Evolutionary conservation across 1,284 basidiomycete genomes (phyloP).

Genomic region (Meripilus lineatus): DNA sequence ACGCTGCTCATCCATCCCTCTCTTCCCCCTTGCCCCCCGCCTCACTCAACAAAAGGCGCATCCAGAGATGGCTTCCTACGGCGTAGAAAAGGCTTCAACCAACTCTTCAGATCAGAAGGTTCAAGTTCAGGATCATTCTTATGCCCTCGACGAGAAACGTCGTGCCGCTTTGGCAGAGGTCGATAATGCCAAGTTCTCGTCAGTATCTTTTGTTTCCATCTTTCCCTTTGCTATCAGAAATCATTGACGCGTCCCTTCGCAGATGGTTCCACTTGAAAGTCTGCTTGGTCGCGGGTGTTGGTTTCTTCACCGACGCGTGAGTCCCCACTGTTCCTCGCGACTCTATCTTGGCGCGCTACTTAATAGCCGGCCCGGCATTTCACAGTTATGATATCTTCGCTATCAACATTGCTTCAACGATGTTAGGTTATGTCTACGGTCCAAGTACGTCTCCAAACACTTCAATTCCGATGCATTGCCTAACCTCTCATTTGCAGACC

Average conservation of each 20-base stretch:
- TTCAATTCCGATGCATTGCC: background rate
- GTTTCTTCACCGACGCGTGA: constrained; percentile 82
- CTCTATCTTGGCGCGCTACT: background rate
- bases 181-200: constrained; percentile 51
- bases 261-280: constrained; percentile 64
- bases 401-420: constrained; percentile 52
- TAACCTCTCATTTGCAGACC: background rate
- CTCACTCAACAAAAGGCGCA: constrained; percentile 2
- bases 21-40: constrained; percentile 5
- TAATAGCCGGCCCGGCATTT: too few relatives aligned
- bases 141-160: constrained; percentile 32
- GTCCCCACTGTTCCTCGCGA: constrained; percentile 18
- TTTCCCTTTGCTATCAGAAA: background rate
- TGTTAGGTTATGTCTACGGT: constrained; percentile 55
- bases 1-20: constrained; percentile 8
- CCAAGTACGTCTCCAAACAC: constrained; percentile 13
- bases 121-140: constrained; percentile 3
- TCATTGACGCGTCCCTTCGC: constrained; percentile 10
- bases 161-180: constrained; percentile 47
- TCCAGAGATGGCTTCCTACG: constrained; percentile 14
- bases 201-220: constrained; percentile 23
- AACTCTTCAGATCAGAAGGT: constrained; percentile 9
- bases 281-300: constrained; percentile 70
- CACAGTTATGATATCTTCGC: constrained; percentile 43
- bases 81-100: constrained; percentile 14